Conservation (phyloP, 768 basidiomycete species). For the Pisolithus tinctorius region DNA sequence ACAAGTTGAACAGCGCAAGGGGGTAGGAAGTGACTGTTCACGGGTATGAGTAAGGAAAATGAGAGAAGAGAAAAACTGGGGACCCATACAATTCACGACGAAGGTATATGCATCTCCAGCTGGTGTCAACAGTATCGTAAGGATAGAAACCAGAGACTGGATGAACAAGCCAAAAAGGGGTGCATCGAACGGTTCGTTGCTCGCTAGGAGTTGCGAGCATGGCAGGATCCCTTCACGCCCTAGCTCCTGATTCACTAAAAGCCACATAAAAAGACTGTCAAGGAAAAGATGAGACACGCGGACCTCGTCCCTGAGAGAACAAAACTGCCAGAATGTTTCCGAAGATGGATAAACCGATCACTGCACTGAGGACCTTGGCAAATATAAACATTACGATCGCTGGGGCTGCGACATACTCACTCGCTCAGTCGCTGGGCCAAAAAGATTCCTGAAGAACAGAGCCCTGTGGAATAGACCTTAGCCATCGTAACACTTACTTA, state of each 20-base stretch:
- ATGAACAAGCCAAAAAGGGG: conserved; percentile 57
- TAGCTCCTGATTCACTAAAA: conserved; percentile 45
- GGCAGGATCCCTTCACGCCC: conserved; percentile 69
- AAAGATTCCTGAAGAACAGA: conserved; percentile 69
- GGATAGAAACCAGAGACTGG: conserved; percentile 54
- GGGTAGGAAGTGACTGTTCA: conserved; percentile 52
- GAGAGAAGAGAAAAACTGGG: background rate
- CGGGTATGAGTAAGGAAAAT: background rate
- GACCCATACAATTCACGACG: conserved; percentile 50
- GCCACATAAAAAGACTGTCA: background rate
- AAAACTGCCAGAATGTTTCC: conserved; percentile 59
- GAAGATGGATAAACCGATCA: conserved; percentile 58
- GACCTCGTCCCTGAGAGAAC: conserved; percentile 64
- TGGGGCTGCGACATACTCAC: conserved; percentile 26
- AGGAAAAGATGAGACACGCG: conserved; percentile 3
- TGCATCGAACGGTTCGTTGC: conserved; percentile 63
- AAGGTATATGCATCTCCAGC: conserved; percentile 74
- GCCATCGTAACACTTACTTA: background rate
- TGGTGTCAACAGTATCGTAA: conserved; percentile 50
- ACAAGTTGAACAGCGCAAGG: conserved; percentile 47
- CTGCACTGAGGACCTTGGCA: conserved; percentile 46
- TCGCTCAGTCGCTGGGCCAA: conserved; percentile 53
- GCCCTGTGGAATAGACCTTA: conserved; percentile 33
- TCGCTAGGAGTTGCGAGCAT: conserved; percentile 58
- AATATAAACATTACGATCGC: conserved; percentile 1